These are phyloP conservation scores for Penicillium sumatraense DNA, from an alignment of 2,329 filamentous ascomycete genomes.

Conservation along the genomic window DNA sequence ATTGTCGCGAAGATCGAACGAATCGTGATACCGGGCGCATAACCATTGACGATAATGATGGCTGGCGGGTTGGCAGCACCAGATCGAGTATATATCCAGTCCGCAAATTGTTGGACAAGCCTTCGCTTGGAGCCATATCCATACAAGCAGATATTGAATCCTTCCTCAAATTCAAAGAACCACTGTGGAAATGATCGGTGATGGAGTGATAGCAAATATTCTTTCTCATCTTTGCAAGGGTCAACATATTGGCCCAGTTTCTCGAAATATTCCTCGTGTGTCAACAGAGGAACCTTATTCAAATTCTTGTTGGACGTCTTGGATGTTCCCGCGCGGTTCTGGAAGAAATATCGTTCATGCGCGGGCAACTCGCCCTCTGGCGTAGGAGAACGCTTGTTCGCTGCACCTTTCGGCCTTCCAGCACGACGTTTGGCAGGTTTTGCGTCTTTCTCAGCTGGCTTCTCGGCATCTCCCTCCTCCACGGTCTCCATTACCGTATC, in stretches of 20 bases:
- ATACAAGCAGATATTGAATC: constrained; percentile 88
- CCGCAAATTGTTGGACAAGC: constrained; percentile 76
- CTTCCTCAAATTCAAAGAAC: constrained; percentile 84
- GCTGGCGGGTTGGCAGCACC: constrained; percentile 48
- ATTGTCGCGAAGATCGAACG: constrained; percentile 61
- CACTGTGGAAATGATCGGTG: constrained; percentile 85
- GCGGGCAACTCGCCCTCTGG: constrained; percentile 81
- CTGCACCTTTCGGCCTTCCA: constrained; percentile 60
- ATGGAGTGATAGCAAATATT: constrained; percentile 75
- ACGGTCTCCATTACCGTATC: constrained; percentile 34
- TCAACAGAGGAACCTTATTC: constrained; percentile 73
- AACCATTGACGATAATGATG: constrained; percentile 87
- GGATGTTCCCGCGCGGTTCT: constrained; percentile 78
- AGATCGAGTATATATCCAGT: constrained; percentile 62
- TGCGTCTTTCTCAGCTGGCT: constrained; percentile 49
- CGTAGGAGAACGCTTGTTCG: constrained; percentile 71
- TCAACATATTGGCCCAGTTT: constrained; percentile 68
- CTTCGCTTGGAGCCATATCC: constrained; percentile 88
- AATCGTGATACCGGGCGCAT: constrained; percentile 56
- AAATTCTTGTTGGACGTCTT: constrained; percentile 90
- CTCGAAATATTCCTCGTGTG: constrained; percentile 89
- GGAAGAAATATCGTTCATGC: constrained; percentile 91
- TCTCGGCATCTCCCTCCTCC: constrained; percentile 39
- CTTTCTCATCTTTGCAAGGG: constrained; percentile 70
- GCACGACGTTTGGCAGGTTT: constrained; percentile 57